Conservation (phyloP, 768 basidiomycete species). For the Antrodiella citrinella region DNA sequence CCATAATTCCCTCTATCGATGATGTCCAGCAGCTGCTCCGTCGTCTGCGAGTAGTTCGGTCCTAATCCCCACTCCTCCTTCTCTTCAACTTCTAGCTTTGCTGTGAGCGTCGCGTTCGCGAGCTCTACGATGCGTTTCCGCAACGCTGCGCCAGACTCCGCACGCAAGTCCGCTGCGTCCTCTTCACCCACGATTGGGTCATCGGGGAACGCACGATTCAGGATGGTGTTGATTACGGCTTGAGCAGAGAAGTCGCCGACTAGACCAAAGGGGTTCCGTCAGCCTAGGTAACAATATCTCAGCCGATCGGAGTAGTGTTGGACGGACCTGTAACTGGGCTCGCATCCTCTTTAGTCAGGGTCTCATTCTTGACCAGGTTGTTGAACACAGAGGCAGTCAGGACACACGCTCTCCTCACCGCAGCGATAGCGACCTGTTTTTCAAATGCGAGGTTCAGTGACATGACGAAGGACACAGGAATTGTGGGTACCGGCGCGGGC, state of each 20-base stretch:
- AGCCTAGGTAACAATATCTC: neutral
- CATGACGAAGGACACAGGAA: constrained; percentile 27
- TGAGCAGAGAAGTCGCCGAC: constrained; percentile 95
- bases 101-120: constrained; percentile 70
- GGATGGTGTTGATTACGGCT: constrained; percentile 80
- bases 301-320: no score
- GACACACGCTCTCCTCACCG: constrained; percentile 79
- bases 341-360: constrained; percentile 85
- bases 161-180: constrained; percentile 73
- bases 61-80: constrained; percentile 66
- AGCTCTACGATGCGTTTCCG: constrained; percentile 67
- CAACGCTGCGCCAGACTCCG: constrained; percentile 34
- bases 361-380: constrained; percentile 77
- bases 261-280: constrained; percentile 26
- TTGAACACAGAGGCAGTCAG: constrained; percentile 84
- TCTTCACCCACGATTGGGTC: constrained; percentile 95
- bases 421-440: constrained; percentile 74
- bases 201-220: constrained; percentile 66
- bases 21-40: constrained; percentile 63
- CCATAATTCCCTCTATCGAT: constrained; percentile 78
- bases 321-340: constrained; percentile 47
- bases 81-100: constrained; percentile 48
- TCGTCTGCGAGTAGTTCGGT: constrained; percentile 40
- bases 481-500: neutral
- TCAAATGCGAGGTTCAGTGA: constrained; percentile 53